Base-by-base conservation (phyloP, 495 filamentous ascomycete species). In the Penicillium flavigenum region DNA sequence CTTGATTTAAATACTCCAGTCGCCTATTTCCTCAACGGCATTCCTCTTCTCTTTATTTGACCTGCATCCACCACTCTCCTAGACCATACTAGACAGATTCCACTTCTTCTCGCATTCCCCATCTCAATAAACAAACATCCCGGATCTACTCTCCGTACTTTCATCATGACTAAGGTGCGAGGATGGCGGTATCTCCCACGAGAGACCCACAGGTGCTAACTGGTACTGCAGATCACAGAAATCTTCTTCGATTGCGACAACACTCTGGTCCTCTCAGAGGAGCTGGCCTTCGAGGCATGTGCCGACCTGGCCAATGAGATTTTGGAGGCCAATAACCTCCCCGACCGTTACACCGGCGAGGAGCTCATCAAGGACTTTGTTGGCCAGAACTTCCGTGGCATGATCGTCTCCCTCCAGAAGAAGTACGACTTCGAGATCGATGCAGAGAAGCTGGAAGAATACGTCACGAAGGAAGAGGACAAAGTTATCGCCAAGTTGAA, bases 211-310 rank as follows among this genome's bases (percentile, higher is more conserved):
- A 56, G 44, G 56, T n/a, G 24, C 57, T 65, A 54, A 69, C 65
- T 58, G 54, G 32, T 17, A 27, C 20, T 59, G 36, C 72, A 91
- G 88, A 86, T 87, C 74, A 89, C 86, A 36, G 81, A 89, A 69
- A 78, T 97, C 75, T 89, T 97, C 73, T 86, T 96, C 76, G 92
- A 97, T 78, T 97, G 92, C 79, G 92, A 97, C 85, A 97, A 97
- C 81, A 97, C 92, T 52, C 90, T 97, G 66, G 90, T 92, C 76
- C 86, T 95, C 66, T 95, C 90, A 57, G 92, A 97, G 77, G 84
- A 83, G 61, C 81, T 96, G 66, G 92, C 92, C 74, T 97, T 96
- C 74, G 91, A 94, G 77, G 92, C 90, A 57, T 96, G 92, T 76
- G 88, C 92, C 64, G 89, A 94, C 61, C 82, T 97, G 66, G 86